Percentiles rank a stretch among this genome's conserved stretches.
phyloP scores from a whole-genome alignment of 78 protist genomes.

The Dictyostelium citrinum region DNA sequence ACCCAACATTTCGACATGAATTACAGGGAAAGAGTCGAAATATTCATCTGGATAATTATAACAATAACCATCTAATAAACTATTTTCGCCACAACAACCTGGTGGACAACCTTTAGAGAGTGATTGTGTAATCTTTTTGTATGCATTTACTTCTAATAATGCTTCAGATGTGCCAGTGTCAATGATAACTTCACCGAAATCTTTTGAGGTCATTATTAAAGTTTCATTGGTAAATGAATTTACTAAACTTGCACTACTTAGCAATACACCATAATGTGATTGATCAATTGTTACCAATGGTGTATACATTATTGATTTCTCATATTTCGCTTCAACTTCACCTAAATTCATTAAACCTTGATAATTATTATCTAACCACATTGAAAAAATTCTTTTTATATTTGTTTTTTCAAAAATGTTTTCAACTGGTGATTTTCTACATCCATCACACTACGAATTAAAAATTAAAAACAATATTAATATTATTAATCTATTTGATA shows the following conservation, averaged over 20 bases:
- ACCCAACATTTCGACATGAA: slow-evolving; percentile 22
- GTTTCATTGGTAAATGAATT: not conserved
- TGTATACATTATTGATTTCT: not conserved
- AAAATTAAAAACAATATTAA: not conserved
- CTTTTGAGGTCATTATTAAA: slow-evolving; percentile 18
- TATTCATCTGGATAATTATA: not conserved
- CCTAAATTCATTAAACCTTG: slow-evolving; percentile 45
- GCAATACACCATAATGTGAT: slow-evolving; percentile 37
- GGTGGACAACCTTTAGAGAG: not conserved
- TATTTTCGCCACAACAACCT: slow-evolving; percentile 32
- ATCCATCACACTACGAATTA: slow-evolving; percentile 37
- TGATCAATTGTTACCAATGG: slow-evolving; percentile 44
- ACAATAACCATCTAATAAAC: slow-evolving; percentile 53
- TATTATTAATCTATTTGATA: too few species aligned
- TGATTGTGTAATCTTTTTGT: not conserved
- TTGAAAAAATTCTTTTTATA: slow-evolving; percentile 37
- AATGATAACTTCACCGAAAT: slow-evolving; percentile 47
- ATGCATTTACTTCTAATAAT: not conserved
- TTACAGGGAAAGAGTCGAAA: slow-evolving; percentile 23
- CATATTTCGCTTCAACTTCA: slow-evolving; percentile 14
- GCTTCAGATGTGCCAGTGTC: slow-evolving; percentile 66
- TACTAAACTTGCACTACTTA: not conserved
- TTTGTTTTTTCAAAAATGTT: slow-evolving; percentile 7
- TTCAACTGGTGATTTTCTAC: slow-evolving; percentile 52
- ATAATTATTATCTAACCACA: slow-evolving; percentile 48